phyloP scores from a whole-genome alignment of 164 flowering plant species.

The grape (Vitis vinifera) region ASM3070453v1 NC_081811.1:2853501-2854000 shows the following conservation, averaged over 20 bases:
- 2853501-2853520: neutral
- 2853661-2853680: neutral
- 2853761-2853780: constrained; percentile 62
- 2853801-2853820: constrained; percentile 89
- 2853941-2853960: constrained; percentile 89
- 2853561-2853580: constrained; percentile 95
- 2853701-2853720: neutral
- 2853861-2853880: neutral
- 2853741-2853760: constrained; percentile 9
- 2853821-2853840: constrained; percentile 60
- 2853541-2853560: constrained; percentile 35
- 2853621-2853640: constrained; percentile 91
- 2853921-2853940: constrained; percentile 70
- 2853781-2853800: constrained; percentile 68
- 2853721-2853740: neutral
- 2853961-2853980: constrained; percentile 81
- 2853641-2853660: constrained; percentile 30
- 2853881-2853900: neutral
- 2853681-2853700: constrained; percentile 1
- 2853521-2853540: neutral
- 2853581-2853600: constrained; percentile 82
- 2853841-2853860: neutral
- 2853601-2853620: constrained; percentile 91
- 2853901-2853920: constrained; percentile 38
- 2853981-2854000: constrained; percentile 55